phyloP scores from a whole-genome alignment of 805 yeast species.

The Pichia cabralensis region DNA sequence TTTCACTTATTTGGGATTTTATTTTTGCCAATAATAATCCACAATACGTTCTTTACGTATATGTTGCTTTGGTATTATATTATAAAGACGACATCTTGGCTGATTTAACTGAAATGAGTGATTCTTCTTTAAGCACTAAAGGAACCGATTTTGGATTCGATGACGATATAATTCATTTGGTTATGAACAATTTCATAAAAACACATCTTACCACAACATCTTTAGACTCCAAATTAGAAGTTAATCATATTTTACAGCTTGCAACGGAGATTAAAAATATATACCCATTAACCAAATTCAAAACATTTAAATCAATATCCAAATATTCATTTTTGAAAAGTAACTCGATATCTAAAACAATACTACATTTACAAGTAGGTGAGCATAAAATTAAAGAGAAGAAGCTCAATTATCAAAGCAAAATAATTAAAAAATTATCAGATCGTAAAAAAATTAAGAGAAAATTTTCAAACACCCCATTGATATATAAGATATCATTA shows the following conservation, averaged over 20 bases:
- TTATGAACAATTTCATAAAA: conserved; percentile 20
- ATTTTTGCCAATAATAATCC: conserved; percentile 50
- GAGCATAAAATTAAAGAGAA: not conserved
- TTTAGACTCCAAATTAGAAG: conserved; percentile 17
- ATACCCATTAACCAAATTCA: conserved; percentile 6
- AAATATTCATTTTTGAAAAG: conserved; percentile 17
- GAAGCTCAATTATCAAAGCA: not conserved
- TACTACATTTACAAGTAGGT: conserved; percentile 12
- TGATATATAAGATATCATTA: not conserved
- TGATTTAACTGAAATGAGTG: conserved; percentile 23
- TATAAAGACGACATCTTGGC: conserved; percentile 35
- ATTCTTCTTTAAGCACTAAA: conserved; percentile 20
- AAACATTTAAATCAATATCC: conserved; percentile 4
- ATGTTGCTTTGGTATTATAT: conserved; percentile 41
- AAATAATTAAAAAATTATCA: not conserved
- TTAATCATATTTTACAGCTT: conserved; percentile 19
- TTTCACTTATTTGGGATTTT: conserved; percentile 60
- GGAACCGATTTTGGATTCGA: conserved; percentile 19
- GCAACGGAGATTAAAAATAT: conserved; percentile 9
- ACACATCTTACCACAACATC: conserved; percentile 18
- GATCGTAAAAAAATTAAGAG: not conserved
- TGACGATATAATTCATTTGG: conserved; percentile 16
- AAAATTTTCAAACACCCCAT: not conserved
- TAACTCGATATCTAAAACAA: conserved; percentile 4
- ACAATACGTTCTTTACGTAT: conserved; percentile 46